These are phyloP conservation scores for Trichoderma sp. DNA, from an alignment of 2,329 filamentous ascomycete genomes.

Conservation along the genomic window DNA sequence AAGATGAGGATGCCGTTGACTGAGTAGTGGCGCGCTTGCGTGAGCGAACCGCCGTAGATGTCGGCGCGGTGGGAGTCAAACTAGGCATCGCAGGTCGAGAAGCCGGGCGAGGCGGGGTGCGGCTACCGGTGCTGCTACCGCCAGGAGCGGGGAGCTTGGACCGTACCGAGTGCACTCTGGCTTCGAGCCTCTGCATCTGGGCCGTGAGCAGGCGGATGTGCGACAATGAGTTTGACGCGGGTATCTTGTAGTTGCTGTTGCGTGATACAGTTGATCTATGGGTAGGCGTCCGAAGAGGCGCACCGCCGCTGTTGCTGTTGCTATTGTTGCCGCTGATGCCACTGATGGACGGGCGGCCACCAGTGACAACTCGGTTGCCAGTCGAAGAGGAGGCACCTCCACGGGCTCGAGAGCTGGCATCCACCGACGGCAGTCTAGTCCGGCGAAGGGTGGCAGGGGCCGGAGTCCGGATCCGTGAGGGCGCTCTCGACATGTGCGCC, in stretches of 20 bases:
- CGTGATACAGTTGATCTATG: slow-evolving; percentile 55
- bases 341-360: slow-evolving; percentile 40
- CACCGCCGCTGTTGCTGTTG: slow-evolving; percentile 36
- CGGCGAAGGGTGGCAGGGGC: slow-evolving; percentile 37
- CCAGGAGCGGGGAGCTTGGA: slow-evolving; percentile 86
- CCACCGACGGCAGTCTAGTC: slow-evolving; percentile 54
- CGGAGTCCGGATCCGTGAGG: slow-evolving; percentile 42
- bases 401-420: slow-evolving; percentile 53
- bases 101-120: slow-evolving; percentile 77
- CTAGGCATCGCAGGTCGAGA: slow-evolving; percentile 54
- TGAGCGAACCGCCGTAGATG: slow-evolving; percentile 63
- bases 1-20: slow-evolving; percentile 50
- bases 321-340: neutral
- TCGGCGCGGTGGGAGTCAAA: slow-evolving; percentile 45
- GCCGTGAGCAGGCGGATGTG: slow-evolving; percentile 93
- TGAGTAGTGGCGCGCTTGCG: slow-evolving; percentile 64
- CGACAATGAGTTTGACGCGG: slow-evolving; percentile 69
- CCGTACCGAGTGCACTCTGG: slow-evolving; percentile 83
- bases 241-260: slow-evolving; percentile 48
- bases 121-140: slow-evolving; percentile 46
- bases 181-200: slow-evolving; percentile 95
- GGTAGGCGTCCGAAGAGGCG: slow-evolving; percentile 47
- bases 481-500: slow-evolving; percentile 50
- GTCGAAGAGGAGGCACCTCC: neutral
- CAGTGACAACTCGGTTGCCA: slow-evolving; percentile 20